Percentiles rank a stretch among this genome's conserved stretches.
phyloP scores from a whole-genome alignment of 305 asterid species.

The Solanum hybrid region DNA sequence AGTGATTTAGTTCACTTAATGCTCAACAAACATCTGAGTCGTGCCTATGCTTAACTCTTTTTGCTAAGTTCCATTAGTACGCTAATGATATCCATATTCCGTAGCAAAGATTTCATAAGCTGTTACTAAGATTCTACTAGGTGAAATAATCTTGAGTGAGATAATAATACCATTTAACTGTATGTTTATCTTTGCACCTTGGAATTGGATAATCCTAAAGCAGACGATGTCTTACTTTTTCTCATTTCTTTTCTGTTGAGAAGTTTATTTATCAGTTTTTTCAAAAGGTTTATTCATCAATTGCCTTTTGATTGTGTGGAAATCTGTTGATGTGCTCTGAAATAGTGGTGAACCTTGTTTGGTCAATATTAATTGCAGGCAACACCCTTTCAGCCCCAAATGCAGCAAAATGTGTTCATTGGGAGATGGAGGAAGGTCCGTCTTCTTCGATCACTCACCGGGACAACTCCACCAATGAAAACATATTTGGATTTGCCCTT shows the following conservation, averaged over 20 bases:
- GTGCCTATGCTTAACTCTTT: background rate
- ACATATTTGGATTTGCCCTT: slow-evolving; percentile 89
- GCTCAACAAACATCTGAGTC: background rate
- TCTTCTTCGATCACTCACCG: slow-evolving; percentile 86
- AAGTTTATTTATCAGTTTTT: slow-evolving; percentile 1
- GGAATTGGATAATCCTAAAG: background rate
- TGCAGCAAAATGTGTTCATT: slow-evolving; percentile 70
- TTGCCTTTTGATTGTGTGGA: slow-evolving; percentile 2
- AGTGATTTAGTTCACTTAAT: background rate
- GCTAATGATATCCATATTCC: background rate
- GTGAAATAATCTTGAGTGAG: background rate
- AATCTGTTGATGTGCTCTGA: background rate
- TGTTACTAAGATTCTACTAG: background rate
- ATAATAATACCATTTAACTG: background rate
- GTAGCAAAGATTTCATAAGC: background rate
- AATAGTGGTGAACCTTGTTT: background rate
- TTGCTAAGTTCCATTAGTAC: background rate
- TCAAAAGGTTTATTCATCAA: background rate
- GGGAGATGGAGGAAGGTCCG: slow-evolving; percentile 95
- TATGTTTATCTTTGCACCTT: background rate
- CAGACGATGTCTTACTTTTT: background rate
- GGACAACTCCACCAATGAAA: slow-evolving; percentile 98
- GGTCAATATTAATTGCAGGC: slow-evolving; percentile 53
- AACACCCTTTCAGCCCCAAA: slow-evolving; percentile 95
- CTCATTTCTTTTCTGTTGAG: background rate